Evolutionary conservation across 768 basidiomycete genomes (phyloP), one percentile per base, ranked within the genome.

Genomic region (Dacryopinax primogenitus): DNA sequence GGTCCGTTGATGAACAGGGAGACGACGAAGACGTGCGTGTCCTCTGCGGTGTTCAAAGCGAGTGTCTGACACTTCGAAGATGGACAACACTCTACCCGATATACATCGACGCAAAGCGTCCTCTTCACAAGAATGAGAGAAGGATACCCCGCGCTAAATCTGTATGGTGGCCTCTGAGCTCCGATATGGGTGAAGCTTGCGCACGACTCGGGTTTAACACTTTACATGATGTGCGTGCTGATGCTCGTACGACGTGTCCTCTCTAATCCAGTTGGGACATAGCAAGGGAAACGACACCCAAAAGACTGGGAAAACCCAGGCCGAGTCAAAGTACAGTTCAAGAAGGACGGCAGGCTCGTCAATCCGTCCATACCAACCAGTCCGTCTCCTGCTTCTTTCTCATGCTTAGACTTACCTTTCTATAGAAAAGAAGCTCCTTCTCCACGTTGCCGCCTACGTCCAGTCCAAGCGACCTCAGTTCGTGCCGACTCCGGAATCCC

Each of bases 251-350:
- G 18, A 64, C 63, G 51, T 13, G 45, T 26, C 63, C 26, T 7
- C n/a, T 21, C 21, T 62, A 28, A 39, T n/a, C n/a, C 44, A 21
- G 21, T 63, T 33, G 26, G 6, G 41, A 0, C 11, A n/a, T 66
- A 80, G 78, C 74, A 77, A 28, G 82, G 84, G 71, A 97, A 94
- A 75, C 79, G 83, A 30, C 95, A 99, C 71, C 95, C 95, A 12
- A 83, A 90, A 63, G 95, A 99, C 74, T 99, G 95, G 95, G 94
- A 90, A 72, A 99, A 99, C 74, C 95, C 95, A 0, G 95, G 95
- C 9, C 83, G 95, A 28, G 91, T 99, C 66, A 84, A 92, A 68
- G 89, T 98, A 26, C 89, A 89, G 72, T 62, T 76, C 47, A 63
- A 67, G 63, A 63, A 69, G 47, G 73, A 74, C 32, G 75, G 76